These are phyloP conservation scores for Globisporangium canariense DNA, from an alignment of 352 stramenopile genomes.

Conservation along the genomic window DNA sequence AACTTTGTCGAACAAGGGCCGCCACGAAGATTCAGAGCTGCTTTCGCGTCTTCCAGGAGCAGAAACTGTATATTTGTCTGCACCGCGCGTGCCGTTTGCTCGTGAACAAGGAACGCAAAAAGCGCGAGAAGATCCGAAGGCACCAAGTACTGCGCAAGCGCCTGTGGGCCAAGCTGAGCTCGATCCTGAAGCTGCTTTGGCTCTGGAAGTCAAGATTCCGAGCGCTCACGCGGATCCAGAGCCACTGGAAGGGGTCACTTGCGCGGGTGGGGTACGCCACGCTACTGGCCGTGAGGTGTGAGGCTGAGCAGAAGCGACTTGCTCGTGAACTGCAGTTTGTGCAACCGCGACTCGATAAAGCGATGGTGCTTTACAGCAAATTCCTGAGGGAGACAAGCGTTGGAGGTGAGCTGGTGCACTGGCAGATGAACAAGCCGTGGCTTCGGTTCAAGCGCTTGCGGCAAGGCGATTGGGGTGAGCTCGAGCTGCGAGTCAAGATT, in stretches of 20 bases:
- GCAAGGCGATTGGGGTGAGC: neutral
- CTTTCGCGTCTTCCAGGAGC: conserved; percentile 36
- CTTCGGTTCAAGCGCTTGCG: conserved; percentile 12
- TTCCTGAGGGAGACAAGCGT: conserved; percentile 3
- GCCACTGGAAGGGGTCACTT: conserved; percentile 8
- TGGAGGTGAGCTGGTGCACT: conserved; percentile 5
- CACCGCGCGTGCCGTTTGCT: conserved; percentile 31
- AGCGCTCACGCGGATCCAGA: conserved; percentile 2
- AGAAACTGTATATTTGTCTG: conserved; percentile 37
- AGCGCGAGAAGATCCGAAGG: conserved; percentile 9
- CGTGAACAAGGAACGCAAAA: conserved; percentile 16
- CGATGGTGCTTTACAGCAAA: conserved; percentile 1
- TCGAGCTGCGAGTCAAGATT: conserved; percentile 1
- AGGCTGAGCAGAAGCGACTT: neutral
- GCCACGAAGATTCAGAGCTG: conserved; percentile 36
- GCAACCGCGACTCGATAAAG: neutral
- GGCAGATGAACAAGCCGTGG: conserved; percentile 19
- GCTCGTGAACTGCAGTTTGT: conserved; percentile 10
- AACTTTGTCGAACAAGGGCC: conserved; percentile 10
- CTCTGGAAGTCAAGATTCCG: conserved; percentile 11
- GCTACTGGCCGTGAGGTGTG: neutral
- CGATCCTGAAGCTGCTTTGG: neutral
- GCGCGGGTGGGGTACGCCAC: conserved; percentile 2
- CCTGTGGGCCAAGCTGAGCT: conserved; percentile 6
- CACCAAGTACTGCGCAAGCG: conserved; percentile 1